Evolutionary conservation across 2,329 filamentous ascomycete species (phyloP).

Genomic region (Nemania sp.): DNA sequence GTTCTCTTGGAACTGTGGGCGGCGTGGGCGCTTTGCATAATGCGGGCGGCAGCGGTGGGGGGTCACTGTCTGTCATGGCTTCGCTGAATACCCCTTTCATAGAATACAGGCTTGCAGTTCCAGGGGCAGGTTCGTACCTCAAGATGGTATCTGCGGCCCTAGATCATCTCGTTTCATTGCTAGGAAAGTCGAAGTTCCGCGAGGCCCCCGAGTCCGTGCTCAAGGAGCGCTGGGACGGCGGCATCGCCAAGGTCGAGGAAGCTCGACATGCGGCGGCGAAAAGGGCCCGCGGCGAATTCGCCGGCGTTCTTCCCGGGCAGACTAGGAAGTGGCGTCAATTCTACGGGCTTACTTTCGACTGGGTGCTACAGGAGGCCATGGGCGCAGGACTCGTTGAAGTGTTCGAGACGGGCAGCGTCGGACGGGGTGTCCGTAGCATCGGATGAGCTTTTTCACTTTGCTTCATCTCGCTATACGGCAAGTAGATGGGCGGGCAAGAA

Average conservation of each 20-base stretch:
- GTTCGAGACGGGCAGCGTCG: slow-evolving; percentile 77
- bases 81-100: slow-evolving; percentile 46
- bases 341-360: slow-evolving; percentile 71
- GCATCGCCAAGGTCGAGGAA: slow-evolving; percentile 53
- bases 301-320: slow-evolving; percentile 61
- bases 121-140: slow-evolving; percentile 68
- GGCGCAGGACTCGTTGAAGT: slow-evolving; percentile 72
- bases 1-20: slow-evolving; percentile 70
- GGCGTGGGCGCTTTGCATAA: slow-evolving; percentile 67
- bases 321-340: slow-evolving; percentile 74
- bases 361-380: slow-evolving; percentile 72
- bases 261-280: slow-evolving; percentile 49
- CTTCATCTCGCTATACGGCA: neutral
- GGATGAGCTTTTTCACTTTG: slow-evolving; percentile 23
- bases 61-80: slow-evolving; percentile 50
- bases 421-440: slow-evolving; percentile 62
- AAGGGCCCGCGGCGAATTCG: slow-evolving; percentile 58
- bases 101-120: slow-evolving; percentile 64
- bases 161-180: slow-evolving; percentile 62
- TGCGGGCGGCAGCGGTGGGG: slow-evolving; percentile 58
- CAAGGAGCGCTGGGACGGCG: slow-evolving; percentile 73
- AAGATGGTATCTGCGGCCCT: slow-evolving; percentile 67
- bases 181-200: slow-evolving; percentile 62
- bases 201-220: slow-evolving; percentile 67
- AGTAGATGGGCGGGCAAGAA: neutral